A percentile compares a stretch with the other conserved stretches of the same genome.
These are phyloP conservation scores for Nicotiana tabacum DNA, from an alignment of 257 asterid genomes.

Conservation along the genomic window DNA sequence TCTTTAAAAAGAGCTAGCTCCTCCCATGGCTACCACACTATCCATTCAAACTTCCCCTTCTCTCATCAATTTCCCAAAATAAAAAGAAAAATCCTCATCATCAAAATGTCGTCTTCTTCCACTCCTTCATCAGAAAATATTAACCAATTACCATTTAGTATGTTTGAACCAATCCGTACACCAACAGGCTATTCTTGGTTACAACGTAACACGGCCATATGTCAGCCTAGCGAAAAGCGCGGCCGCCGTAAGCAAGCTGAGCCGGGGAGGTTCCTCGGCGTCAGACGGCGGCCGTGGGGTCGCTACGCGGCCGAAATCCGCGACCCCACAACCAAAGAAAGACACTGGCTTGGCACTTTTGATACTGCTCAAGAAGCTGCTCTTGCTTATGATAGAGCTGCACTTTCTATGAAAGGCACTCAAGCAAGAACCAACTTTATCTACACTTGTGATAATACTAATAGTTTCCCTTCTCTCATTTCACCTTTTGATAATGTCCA, in stretches of 20 bases:
- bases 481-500: constrained; percentile 46
- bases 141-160: constrained; percentile 34
- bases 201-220: constrained; percentile 71
- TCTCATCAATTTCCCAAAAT: neutral
- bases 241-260: constrained; percentile 76
- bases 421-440: constrained; percentile 88
- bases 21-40: neutral
- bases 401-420: constrained; percentile 80
- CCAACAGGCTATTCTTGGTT: constrained; percentile 69
- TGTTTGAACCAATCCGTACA: constrained; percentile 76
- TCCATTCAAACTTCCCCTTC: constrained; percentile 8
- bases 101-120: neutral
- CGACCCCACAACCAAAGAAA: constrained; percentile 86
- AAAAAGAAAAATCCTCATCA: neutral
- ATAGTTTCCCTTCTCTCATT: constrained; percentile 31
- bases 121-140: constrained; percentile 19
- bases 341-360: constrained; percentile 95
- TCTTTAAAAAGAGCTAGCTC: constrained; percentile 29
- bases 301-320: constrained; percentile 93
- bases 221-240: constrained; percentile 60
- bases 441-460: constrained; percentile 42
- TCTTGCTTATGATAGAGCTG: constrained; percentile 91
- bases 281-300: constrained; percentile 93
- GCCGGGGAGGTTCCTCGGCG: constrained; percentile 88
- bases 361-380: constrained; percentile 99